phyloP scores from a whole-genome alignment of 73 alveolate genomes.

The Stentor roeselii region DNA sequence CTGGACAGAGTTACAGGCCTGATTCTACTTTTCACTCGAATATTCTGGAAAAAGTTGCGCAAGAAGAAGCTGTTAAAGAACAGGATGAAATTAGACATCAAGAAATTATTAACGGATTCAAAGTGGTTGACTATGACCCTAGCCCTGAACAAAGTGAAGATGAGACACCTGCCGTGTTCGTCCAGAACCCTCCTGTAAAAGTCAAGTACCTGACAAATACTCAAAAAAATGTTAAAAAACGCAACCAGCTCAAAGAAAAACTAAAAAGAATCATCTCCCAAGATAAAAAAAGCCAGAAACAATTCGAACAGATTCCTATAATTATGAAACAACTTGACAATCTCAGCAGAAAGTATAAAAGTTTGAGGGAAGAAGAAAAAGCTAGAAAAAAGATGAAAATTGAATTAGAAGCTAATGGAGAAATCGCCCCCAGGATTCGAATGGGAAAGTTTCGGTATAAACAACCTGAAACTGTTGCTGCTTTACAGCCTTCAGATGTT shows the following conservation, averaged over 20 bases:
- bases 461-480: neutral
- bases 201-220: neutral
- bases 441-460: slow-evolving; percentile 33
- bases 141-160: slow-evolving; percentile 24
- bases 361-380: neutral
- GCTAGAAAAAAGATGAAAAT: neutral
- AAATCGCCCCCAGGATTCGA: slow-evolving; percentile 14
- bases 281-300: neutral
- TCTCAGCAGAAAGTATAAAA: neutral
- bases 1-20: slow-evolving; percentile 23
- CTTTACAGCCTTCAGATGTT: neutral
- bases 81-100: neutral
- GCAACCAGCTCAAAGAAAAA: slow-evolving; percentile 11
- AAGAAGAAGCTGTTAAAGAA: neutral
- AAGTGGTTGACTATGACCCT: slow-evolving; percentile 11
- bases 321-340: neutral
- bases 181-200: slow-evolving; percentile 13
- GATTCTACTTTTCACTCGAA: neutral
- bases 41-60: neutral
- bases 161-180: neutral
- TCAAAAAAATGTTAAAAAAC: slow-evolving; percentile 6
- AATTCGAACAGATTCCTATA: neutral
- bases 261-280: neutral
- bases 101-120: neutral
- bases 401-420: slow-evolving; percentile 9